Evolutionary conservation across 2,329 filamentous ascomycete genomes (phyloP).

Genomic region (Nigrospora sphaerica): DNA sequence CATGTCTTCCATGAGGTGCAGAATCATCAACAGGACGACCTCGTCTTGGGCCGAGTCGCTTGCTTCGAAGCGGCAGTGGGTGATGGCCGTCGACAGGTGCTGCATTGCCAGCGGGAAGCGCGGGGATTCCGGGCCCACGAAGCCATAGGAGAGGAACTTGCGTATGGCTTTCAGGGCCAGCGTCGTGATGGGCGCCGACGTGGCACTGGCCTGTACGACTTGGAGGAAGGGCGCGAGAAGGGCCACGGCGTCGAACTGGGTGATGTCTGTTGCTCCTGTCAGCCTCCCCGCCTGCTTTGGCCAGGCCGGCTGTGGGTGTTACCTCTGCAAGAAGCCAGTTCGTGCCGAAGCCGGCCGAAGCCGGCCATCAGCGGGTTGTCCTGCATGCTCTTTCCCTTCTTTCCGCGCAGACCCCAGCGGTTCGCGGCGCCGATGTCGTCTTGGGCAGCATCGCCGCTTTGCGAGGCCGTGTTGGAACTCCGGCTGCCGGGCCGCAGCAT

Average conservation of each 20-base stretch:
- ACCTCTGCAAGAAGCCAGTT: conserved; percentile 82
- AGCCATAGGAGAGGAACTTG: conserved; percentile 93
- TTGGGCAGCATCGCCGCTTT: conserved; percentile 28
- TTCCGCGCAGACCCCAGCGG: conserved; percentile 87
- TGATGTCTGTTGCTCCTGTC: conserved; percentile 56
- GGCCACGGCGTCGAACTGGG: conserved; percentile 79
- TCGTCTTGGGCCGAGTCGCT: conserved; percentile 93
- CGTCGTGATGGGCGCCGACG: conserved; percentile 91
- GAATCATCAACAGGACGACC: conserved; percentile 86
- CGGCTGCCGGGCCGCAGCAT: conserved; percentile 33
- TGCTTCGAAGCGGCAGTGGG: conserved; percentile 94
- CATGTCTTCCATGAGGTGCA: conserved; percentile 98
- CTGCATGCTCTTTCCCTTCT: conserved; percentile 95
- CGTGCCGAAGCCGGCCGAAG: conserved; percentile 82
- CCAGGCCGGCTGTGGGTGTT: conserved; percentile 10
- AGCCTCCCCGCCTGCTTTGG: no score
- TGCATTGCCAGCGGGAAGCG: conserved; percentile 90
- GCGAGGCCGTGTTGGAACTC: conserved; percentile 23
- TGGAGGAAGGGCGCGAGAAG: conserved; percentile 91
- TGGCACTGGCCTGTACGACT: conserved; percentile 93
- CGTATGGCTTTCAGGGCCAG: conserved; percentile 88
- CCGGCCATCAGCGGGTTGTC: conserved; percentile 95
- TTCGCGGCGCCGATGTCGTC: conserved; percentile 61
- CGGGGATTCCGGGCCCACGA: conserved; percentile 79
- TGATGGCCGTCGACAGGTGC: conserved; percentile 86